Evolutionary conservation across 2,329 filamentous ascomycete species (phyloP).

Genomic region (Podosphaera xanthii): DNA sequence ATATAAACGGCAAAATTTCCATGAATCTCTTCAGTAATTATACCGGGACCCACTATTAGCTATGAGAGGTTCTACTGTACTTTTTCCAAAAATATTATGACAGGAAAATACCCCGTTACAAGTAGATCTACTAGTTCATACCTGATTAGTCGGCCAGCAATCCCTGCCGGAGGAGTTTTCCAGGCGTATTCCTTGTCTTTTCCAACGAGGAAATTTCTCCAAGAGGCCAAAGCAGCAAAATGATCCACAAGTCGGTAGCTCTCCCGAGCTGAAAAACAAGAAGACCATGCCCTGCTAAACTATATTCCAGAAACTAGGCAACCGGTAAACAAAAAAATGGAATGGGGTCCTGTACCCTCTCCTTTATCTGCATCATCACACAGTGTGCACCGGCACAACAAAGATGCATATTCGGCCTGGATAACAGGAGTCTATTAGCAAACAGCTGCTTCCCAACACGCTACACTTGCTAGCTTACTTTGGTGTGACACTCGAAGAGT

Average conservation of each 20-base stretch:
- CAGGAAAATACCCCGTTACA: too few species aligned
- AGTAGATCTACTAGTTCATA: too few species aligned
- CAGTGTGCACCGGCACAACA: not conserved
- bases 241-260: conserved; percentile 1
- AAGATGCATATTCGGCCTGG: not conserved
- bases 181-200: not conserved
- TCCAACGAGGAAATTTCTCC: not conserved
- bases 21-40: too few species aligned
- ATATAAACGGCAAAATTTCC: too few species aligned
- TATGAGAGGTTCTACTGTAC: too few species aligned
- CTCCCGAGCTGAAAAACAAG: not conserved
- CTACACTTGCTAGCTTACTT: too few species aligned
- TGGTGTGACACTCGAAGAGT: too few species aligned
- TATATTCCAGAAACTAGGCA: not conserved
- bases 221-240: not conserved
- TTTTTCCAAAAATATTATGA: too few species aligned
- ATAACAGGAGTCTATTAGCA: not conserved
- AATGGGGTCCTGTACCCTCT: not conserved
- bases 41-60: too few species aligned
- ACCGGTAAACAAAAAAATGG: not conserved
- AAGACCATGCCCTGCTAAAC: not conserved
- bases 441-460: not conserved
- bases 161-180: not conserved
- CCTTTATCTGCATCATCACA: not conserved
- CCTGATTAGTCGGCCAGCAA: not conserved